Base-by-base conservation (phyloP, 441 rosid genomes). In the Pelargonium fulgidum region DNA sequence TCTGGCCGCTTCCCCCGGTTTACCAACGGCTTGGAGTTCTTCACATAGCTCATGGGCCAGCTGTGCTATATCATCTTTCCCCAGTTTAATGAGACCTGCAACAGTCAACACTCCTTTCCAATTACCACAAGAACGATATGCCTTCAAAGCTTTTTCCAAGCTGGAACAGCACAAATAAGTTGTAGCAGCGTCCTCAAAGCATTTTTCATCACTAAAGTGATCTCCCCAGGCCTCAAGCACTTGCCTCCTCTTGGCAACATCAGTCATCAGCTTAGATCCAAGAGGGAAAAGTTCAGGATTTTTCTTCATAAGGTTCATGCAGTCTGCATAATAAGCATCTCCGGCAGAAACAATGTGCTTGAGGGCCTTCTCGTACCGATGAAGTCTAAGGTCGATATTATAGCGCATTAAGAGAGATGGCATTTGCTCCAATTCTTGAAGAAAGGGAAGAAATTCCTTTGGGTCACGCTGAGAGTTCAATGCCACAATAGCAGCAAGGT, bases 391-490 rank as follows among this genome's bases (percentile, higher is more conserved):
- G 83, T 93, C 96, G 68, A 93, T 88, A 71, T 76, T 88, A 77
- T 87, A 89, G 74, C 77, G 88, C 96, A 91, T 91, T 74, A 90
- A 79, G 56, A 82, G 81, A 77, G 73, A 14, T 0, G 96, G 84
- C 96, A 91, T 87, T 19, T 50, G 29, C 69, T 90, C 90, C 81
- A 93, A 79, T 68, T 88, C 93, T 78, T 87, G 92, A 65, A 93
- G 96, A 79, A 84, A 91, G 68, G 99, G 99, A 79, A 91, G 91
- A 83, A 93, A 91, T 69, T 93, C 99, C 85, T 93, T 93, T n/a
- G 99, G 99, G 73, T 93, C 99, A 62, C 83, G 85, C 44, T 93
- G 95, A 75, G 97, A 88, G 79, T 93, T 91, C 76, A 91, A 80
- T 63, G 97, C 97, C 80, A 93, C 99, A 61, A 93, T 89, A 76